Conservation (phyloP, 176 grass and related monocot species). For the Juncus effusus region DNA sequence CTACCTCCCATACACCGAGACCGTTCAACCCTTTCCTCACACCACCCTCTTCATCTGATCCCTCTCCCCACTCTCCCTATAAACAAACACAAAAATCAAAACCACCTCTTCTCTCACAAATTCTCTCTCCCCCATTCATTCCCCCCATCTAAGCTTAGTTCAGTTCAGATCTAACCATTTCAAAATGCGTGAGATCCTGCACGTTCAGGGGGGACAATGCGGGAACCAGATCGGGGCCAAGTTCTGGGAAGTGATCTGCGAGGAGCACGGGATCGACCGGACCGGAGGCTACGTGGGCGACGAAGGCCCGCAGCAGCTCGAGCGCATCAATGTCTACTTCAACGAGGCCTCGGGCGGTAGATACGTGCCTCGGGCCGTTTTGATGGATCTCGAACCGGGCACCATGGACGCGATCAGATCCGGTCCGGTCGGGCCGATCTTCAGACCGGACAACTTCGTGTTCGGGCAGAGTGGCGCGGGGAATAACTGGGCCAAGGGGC, state of each 20-base stretch:
- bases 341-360: constrained; percentile 56
- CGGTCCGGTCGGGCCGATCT: constrained; percentile 57
- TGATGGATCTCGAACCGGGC: constrained; percentile 74
- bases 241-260: constrained; percentile 99
- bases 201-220: constrained; percentile 87
- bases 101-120: constrained; percentile 20
- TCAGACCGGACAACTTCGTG: constrained; percentile 83
- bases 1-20: not conserved
- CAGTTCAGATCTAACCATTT: not conserved
- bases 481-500: constrained; percentile 80
- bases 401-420: constrained; percentile 77
- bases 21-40: not conserved
- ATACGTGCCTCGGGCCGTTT: constrained; percentile 62
- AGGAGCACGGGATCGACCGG: constrained; percentile 71
- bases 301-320: constrained; percentile 40
- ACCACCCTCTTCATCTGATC: constrained; percentile 16
- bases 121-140: constrained; percentile 1
- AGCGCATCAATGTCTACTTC: constrained; percentile 83
- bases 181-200: constrained; percentile 90
- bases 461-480: constrained; percentile 75
- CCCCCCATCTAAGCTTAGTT: not conserved
- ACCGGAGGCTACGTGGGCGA: constrained; percentile 43
- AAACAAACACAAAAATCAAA: constrained; percentile 28
- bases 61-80: constrained; percentile 1
- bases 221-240: constrained; percentile 96